Conservation (phyloP, 1,284 basidiomycete genomes). For the Tilletia indica region DNA sequence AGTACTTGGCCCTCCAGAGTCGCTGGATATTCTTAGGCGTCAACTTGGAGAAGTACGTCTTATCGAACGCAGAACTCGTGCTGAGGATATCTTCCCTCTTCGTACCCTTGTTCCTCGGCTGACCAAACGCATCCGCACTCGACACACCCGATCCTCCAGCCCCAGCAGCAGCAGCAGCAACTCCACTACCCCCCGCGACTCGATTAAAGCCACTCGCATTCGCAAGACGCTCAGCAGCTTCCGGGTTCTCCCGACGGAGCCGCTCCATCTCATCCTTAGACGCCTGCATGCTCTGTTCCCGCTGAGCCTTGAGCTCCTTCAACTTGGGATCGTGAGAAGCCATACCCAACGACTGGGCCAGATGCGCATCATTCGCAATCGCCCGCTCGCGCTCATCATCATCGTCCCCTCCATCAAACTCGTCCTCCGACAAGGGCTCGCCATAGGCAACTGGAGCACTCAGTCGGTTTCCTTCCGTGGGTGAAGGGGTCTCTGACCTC, state of each 20-base stretch:
- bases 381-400: slow-evolving; percentile 36
- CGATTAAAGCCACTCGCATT: slow-evolving; percentile 10
- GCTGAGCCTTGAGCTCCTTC: slow-evolving; percentile 47
- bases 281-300: slow-evolving; percentile 49
- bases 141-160: slow-evolving; percentile 24
- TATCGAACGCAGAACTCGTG: slow-evolving; percentile 48
- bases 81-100: slow-evolving; percentile 50
- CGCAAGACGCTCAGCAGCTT: slow-evolving; percentile 22
- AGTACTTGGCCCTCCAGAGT: slow-evolving; percentile 46
- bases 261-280: slow-evolving; percentile 50
- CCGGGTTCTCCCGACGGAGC: slow-evolving; percentile 38
- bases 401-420: slow-evolving; percentile 48
- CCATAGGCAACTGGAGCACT: slow-evolving; percentile 32
- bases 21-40: slow-evolving; percentile 50
- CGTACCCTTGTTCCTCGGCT: slow-evolving; percentile 21
- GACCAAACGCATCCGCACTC: slow-evolving; percentile 20
- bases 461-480: slow-evolving; percentile 17
- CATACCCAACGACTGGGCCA: slow-evolving; percentile 50
- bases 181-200: not conserved
- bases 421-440: slow-evolving; percentile 54
- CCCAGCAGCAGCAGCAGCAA: slow-evolving; percentile 18
- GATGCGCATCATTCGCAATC: slow-evolving; percentile 45
- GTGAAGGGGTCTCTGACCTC: slow-evolving; percentile 39
- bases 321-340: slow-evolving; percentile 49
- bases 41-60: slow-evolving; percentile 52